A percentile compares a stretch with the other conserved stretches of the same genome.
Conservation (phyloP, 768 basidiomycete genomes). For the Pleurotus djamor region DNA sequence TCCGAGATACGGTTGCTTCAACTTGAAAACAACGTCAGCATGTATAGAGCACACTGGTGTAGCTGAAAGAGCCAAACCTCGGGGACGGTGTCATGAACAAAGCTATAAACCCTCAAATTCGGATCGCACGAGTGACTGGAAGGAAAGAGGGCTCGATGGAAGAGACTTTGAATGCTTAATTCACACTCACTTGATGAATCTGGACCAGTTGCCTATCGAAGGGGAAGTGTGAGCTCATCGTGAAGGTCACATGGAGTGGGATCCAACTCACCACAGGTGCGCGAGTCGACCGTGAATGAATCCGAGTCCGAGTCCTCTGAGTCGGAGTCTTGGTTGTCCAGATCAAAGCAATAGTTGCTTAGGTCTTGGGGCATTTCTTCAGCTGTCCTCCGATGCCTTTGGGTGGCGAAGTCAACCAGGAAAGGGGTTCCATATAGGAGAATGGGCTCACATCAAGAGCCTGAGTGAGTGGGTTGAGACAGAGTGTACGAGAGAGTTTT, state of each 20-base stretch:
- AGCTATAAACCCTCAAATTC: slow-evolving; percentile 54
- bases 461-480: neutral
- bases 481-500: slow-evolving; percentile 6
- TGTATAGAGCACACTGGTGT: neutral
- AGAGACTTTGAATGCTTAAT: neutral
- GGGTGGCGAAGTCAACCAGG: neutral
- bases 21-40: slow-evolving; percentile 25
- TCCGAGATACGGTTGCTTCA: slow-evolving; percentile 60
- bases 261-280: slow-evolving; percentile 39
- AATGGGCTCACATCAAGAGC: neutral
- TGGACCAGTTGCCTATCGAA: slow-evolving; percentile 67
- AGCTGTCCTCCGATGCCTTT: slow-evolving; percentile 40
- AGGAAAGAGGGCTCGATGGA: neutral
- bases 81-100: slow-evolving; percentile 60
- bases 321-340: slow-evolving; percentile 53
- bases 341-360: slow-evolving; percentile 56
- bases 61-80: slow-evolving; percentile 31
- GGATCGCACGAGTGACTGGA: slow-evolving; percentile 69
- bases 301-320: slow-evolving; percentile 24
- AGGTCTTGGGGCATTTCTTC: slow-evolving; percentile 29
- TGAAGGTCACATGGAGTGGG: slow-evolving; percentile 1
- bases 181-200: slow-evolving; percentile 63
- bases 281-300: slow-evolving; percentile 56
- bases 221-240: too few species aligned
- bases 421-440: neutral